Evolutionary conservation across 768 basidiomycete species (phyloP).

Genomic region (Hypholoma fasciculare): DNA sequence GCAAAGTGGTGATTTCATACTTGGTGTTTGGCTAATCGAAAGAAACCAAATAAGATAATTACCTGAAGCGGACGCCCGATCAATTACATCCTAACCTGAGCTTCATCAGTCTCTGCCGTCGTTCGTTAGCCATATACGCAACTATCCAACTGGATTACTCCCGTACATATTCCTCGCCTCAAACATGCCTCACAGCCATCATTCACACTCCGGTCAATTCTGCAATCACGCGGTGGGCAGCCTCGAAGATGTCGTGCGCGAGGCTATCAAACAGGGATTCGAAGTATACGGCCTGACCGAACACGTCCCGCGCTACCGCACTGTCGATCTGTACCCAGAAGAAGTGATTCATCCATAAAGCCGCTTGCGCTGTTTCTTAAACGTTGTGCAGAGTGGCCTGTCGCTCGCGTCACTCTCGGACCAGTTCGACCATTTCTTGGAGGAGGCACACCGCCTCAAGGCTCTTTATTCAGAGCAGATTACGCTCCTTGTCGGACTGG

Average conservation of each 20-base stretch:
- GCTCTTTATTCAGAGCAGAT: conserved; percentile 61
- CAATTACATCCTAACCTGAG: neutral
- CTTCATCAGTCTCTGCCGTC: neutral
- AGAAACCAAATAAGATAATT: conserved; percentile 5
- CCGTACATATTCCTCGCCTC: too few species aligned
- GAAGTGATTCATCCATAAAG: conserved; percentile 59
- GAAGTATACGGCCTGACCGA: conserved; percentile 85
- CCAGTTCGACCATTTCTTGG: conserved; percentile 75
- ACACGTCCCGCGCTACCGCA: conserved; percentile 88
- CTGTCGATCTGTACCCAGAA: conserved; percentile 84
- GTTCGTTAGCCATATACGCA: neutral
- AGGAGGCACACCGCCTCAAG: conserved; percentile 71
- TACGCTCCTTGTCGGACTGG: conserved; percentile 81
- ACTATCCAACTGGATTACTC: too few species aligned
- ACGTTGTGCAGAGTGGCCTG: conserved; percentile 49
- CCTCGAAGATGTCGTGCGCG: conserved; percentile 6
- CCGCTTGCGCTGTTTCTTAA: conserved; percentile 5
- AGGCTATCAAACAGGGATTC: conserved; percentile 48
- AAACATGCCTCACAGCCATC: conserved; percentile 5
- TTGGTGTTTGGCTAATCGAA: conserved; percentile 16
- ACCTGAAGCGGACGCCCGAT: neutral
- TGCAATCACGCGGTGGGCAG: conserved; percentile 5
- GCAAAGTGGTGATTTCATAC: conserved; percentile 19
- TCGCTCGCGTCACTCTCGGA: conserved; percentile 47
- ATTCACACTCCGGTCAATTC: conserved; percentile 6